Evolutionary conservation across 2,329 filamentous ascomycete species (phyloP).

Genomic region (Scytalidium lignicola): DNA sequence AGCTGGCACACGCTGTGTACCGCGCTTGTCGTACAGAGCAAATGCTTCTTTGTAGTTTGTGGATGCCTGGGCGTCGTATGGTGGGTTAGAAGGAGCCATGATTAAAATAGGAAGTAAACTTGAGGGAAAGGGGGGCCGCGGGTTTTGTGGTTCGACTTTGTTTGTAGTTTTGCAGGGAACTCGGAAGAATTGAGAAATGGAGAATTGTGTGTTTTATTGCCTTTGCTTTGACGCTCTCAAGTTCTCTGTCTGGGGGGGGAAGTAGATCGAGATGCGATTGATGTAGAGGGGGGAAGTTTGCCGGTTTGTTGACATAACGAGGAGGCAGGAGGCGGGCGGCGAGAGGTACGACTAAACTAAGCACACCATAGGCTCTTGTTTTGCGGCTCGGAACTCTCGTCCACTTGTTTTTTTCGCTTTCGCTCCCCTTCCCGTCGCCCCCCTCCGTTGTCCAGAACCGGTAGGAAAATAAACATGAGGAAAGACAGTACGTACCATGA

Average conservation of each 20-base stretch:
- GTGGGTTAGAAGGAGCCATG: constrained; percentile 19
- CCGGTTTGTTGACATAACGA: neutral
- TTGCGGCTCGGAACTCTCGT: neutral
- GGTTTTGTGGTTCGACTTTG: no score
- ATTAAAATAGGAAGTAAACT: neutral
- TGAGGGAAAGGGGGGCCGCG: neutral
- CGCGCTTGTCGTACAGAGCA: constrained; percentile 98
- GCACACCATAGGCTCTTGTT: neutral
- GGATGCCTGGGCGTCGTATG: constrained; percentile 51
- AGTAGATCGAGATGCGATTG: neutral
- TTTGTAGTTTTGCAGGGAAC: no score
- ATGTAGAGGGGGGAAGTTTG: neutral
- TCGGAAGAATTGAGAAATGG: no score
- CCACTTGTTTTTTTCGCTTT: neutral
- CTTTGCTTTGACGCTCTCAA: no score
- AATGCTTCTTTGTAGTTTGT: constrained; percentile 99
- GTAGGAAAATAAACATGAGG: neutral
- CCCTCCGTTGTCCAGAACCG: neutral
- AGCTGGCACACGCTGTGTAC: constrained; percentile 83
- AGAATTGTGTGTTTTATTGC: no score
- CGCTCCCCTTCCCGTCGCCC: neutral
- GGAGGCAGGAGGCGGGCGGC: neutral
- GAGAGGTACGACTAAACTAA: neutral
- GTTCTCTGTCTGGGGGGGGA: neutral
- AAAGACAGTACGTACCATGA: neutral